Conservation (phyloP, 805 yeast species). For the Saturnispora ahearnii region DNA sequence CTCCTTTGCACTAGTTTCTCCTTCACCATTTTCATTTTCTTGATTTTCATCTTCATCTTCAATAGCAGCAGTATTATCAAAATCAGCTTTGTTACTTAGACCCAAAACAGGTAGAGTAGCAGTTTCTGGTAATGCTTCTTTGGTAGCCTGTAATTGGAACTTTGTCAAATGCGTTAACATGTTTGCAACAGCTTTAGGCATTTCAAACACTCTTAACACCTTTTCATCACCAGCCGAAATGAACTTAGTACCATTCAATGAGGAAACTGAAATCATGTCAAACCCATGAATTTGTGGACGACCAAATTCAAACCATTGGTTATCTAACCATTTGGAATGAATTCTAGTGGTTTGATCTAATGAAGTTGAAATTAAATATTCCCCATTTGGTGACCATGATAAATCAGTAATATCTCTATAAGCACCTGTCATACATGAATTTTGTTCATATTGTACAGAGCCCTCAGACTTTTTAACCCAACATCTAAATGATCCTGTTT, state of each 20-base stretch:
- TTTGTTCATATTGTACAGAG: conserved; percentile 24
- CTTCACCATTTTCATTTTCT: conserved; percentile 32
- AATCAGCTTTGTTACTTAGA: conserved; percentile 79
- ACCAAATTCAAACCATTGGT: conserved; percentile 79
- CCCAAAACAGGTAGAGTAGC: conserved; percentile 93
- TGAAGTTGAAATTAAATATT: conserved; percentile 67
- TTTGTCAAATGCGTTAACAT: conserved; percentile 32
- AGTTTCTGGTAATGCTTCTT: conserved; percentile 45
- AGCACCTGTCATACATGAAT: conserved; percentile 67
- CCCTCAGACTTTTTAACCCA: conserved; percentile 41
- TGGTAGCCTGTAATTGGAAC: conserved; percentile 3
- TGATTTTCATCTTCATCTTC: conserved; percentile 31
- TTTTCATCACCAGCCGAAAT: conserved; percentile 97
- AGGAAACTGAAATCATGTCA: conserved; percentile 78
- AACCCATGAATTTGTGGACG: conserved; percentile 98
- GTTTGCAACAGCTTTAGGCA: conserved; percentile 69
- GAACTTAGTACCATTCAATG: conserved; percentile 52
- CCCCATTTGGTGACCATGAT: conserved; percentile 62
- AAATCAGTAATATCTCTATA: conserved; percentile 66
- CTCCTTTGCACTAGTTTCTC: conserved; percentile 13
- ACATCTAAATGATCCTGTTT: conserved; percentile 85
- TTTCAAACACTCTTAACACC: conserved; percentile 77
- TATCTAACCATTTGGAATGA: conserved; percentile 50
- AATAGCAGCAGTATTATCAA: conserved; percentile 35
- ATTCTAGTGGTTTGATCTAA: conserved; percentile 90